Conservation (phyloP, 768 basidiomycete genomes). For the Lepiota brunneoincarnata region DNA sequence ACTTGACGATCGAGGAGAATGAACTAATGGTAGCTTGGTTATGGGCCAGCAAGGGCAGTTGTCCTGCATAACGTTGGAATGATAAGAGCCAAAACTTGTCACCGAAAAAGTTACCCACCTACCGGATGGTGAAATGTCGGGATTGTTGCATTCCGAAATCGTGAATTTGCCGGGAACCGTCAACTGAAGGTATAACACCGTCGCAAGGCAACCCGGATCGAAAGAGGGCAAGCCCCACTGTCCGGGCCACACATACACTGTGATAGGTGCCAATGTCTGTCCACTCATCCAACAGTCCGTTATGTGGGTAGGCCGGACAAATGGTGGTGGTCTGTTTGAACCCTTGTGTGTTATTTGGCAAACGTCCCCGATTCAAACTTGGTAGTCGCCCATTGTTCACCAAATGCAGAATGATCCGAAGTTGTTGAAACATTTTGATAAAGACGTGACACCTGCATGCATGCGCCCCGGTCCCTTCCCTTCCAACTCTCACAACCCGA, state of each 20-base stretch:
- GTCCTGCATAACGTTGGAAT: conserved; percentile 41
- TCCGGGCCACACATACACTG: conserved; percentile 69
- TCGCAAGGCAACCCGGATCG: conserved; percentile 63
- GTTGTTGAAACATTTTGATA: no score
- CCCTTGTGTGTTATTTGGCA: conserved; percentile 4
- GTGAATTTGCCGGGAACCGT: conserved; percentile 66
- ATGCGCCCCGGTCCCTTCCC: neutral
- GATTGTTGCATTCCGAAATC: conserved; percentile 60
- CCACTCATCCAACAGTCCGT: neutral
- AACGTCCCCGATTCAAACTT: neutral
- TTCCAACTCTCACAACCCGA: neutral
- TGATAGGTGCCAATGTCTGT: conserved; percentile 13
- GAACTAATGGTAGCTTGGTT: conserved; percentile 47
- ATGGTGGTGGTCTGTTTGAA: neutral
- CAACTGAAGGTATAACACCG: conserved; percentile 67
- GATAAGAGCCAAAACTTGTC: neutral
- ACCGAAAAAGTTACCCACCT: conserved; percentile 26
- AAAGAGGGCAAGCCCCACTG: conserved; percentile 64
- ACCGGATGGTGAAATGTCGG: conserved; percentile 75
- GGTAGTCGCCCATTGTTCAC: conserved; percentile 1
- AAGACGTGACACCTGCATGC: neutral
- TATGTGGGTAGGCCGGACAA: neutral
- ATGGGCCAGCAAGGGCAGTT: conserved; percentile 69
- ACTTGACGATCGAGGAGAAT: conserved; percentile 61
- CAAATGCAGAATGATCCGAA: neutral